These are phyloP conservation scores for Nakaseomyces sp. DNA, from an alignment of 1,139 yeast species.

Conservation along the genomic window DNA sequence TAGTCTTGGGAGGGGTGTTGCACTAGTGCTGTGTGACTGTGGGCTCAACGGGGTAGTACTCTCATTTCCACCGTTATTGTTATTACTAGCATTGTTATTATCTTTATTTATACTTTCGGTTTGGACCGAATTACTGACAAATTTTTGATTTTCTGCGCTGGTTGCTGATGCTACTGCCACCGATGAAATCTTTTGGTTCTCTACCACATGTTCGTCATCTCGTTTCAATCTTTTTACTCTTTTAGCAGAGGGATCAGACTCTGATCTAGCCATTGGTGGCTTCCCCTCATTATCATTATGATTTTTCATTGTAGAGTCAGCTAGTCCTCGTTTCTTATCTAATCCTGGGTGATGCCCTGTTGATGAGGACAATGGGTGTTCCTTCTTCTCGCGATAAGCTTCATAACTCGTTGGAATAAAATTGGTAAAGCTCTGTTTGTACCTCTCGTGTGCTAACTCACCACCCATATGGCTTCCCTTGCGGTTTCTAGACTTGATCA, in stretches of 20 bases:
- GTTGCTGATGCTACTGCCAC: background rate
- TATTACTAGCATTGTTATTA: background rate
- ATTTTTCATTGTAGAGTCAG: background rate
- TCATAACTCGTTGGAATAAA: slow-evolving; percentile 4
- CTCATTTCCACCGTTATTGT: background rate
- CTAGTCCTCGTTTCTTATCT: background rate
- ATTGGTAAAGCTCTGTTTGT: slow-evolving; percentile 4
- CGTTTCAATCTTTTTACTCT: background rate
- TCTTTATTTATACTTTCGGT: too few relatives aligned
- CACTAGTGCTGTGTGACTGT: slow-evolving; percentile 1
- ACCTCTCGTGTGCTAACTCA: background rate
- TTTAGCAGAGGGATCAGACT: background rate
- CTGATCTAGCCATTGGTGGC: background rate
- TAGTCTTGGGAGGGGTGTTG: background rate
- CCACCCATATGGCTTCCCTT: slow-evolving; percentile 7
- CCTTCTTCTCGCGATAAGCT: slow-evolving; percentile 4
- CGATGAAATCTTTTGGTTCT: background rate
- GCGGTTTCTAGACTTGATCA: slow-evolving; percentile 82
- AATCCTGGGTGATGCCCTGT: background rate
- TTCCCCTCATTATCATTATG: background rate
- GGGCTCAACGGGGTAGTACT: background rate
- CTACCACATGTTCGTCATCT: background rate
- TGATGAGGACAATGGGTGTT: background rate
- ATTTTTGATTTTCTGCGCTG: background rate
- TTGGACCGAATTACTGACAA: background rate